phyloP scores from a whole-genome alignment of 1,139 yeast species.

The Casaregolazyma lundiana region DNA sequence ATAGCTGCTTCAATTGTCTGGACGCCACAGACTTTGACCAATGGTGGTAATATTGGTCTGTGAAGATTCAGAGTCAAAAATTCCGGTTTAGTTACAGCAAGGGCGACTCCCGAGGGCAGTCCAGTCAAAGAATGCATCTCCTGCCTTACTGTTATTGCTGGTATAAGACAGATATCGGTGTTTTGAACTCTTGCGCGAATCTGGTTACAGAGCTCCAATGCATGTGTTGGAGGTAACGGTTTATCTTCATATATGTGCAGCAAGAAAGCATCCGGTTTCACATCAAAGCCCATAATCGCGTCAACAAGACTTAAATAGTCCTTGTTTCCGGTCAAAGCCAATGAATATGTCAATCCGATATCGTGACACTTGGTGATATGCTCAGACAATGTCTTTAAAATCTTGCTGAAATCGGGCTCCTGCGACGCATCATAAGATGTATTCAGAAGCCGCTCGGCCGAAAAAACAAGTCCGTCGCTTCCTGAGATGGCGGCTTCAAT shows the following conservation, averaged over 20 bases:
- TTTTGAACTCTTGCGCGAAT: background rate
- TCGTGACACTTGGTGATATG: constrained; percentile 6
- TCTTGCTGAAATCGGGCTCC: background rate
- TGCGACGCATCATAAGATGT: background rate
- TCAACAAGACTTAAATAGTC: background rate
- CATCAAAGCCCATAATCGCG: background rate
- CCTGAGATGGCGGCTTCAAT: constrained; percentile 27
- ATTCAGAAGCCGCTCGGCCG: constrained; percentile 7
- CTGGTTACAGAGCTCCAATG: background rate
- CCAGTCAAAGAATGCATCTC: background rate
- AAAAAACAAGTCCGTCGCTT: constrained; percentile 24
- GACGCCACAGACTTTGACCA: constrained; percentile 83
- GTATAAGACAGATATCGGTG: background rate
- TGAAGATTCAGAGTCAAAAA: constrained; percentile 3
- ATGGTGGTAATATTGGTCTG: constrained; percentile 16
- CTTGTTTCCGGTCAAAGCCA: constrained; percentile 3
- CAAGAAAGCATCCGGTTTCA: constrained; percentile 10
- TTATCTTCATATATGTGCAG: background rate
- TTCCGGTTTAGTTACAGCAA: background rate
- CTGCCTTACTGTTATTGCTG: background rate
- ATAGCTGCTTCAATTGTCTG: constrained; percentile 63
- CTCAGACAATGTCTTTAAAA: background rate
- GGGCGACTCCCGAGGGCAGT: background rate
- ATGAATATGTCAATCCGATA: constrained; percentile 8
- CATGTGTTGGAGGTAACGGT: background rate